These are phyloP conservation scores for Colletotrichum sp. DNA, from an alignment of 2,329 filamentous ascomycete species.

Conservation along the genomic window DNA sequence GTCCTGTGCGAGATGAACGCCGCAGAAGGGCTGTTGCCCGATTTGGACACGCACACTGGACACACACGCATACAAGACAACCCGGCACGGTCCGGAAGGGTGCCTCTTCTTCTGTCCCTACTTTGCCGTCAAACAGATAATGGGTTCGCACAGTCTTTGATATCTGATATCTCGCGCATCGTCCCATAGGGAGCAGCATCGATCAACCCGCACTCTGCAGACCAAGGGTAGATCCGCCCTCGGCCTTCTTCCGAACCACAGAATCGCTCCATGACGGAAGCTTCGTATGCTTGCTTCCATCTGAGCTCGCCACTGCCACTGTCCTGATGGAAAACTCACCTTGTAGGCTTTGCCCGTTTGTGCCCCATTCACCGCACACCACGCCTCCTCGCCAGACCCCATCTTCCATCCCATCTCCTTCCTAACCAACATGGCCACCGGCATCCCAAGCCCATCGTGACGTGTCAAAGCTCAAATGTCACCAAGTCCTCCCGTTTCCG, in stretches of 20 bases:
- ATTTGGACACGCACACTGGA: background rate
- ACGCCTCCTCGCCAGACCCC: background rate
- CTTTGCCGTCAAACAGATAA: background rate
- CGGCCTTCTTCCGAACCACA: background rate
- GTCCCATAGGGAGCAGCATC: background rate
- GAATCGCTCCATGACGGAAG: background rate
- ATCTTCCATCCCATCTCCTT: background rate
- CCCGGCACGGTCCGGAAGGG: background rate
- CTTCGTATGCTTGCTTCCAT: background rate
- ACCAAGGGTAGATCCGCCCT: background rate
- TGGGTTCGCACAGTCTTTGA: background rate
- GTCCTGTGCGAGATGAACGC: background rate
- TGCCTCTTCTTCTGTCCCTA: background rate
- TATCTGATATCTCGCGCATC: background rate
- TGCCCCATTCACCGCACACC: background rate
- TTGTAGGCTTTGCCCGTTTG: slow-evolving; percentile 1
- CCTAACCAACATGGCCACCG: background rate
- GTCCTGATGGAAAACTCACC: background rate
- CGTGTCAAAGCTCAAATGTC: background rate
- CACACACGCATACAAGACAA: background rate
- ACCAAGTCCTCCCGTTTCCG: background rate
- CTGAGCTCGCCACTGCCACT: background rate
- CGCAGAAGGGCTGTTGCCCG: background rate
- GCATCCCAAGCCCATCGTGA: background rate
- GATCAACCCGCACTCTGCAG: background rate